Percentiles rank a stretch among this genome's conserved stretches.
Evolutionary conservation across 192 early-diverging fungal genomes (phyloP).

Genomic region (Coemansia sp.): DNA sequence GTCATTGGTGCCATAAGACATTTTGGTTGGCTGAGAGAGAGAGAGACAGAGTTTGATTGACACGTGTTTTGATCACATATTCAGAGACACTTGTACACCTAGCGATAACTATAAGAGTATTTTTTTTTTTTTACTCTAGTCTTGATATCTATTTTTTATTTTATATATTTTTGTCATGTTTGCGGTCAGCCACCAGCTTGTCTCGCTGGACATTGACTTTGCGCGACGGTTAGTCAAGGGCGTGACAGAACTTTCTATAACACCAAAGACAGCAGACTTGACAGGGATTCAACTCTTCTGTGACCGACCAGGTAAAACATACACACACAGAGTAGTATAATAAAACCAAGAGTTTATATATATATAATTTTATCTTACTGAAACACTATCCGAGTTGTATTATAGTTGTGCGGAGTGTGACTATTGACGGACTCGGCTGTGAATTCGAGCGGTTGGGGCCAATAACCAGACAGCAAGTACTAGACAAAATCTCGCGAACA

Average conservation of each 20-base stretch:
- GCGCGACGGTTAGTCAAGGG: conserved; percentile 38
- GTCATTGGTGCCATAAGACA: too few species aligned
- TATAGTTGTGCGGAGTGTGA: conserved; percentile 33
- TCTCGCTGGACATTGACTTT: conserved; percentile 54
- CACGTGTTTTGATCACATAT: conserved; percentile 4
- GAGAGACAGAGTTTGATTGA: too few species aligned
- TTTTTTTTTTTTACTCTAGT: neutral
- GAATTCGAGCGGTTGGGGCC: conserved; percentile 31
- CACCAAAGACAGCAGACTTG: conserved; percentile 24
- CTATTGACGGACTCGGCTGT: conserved; percentile 30
- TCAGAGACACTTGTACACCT: neutral
- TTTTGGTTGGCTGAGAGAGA: too few species aligned
- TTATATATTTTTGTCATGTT: conserved; percentile 18
- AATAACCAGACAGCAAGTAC: conserved; percentile 25
- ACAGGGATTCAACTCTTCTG: conserved; percentile 41
- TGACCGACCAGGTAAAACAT: conserved; percentile 57
- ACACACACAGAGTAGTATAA: neutral
- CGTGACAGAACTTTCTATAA: conserved; percentile 53
- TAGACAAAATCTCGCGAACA: conserved; percentile 22
- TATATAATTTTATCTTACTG: neutral
- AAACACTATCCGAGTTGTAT: neutral
- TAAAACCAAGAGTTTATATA: neutral
- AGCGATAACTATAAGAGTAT: neutral
- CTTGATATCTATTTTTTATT: too few species aligned
- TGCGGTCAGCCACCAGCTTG: conserved; percentile 53